A percentile compares a stretch with the other conserved stretches of the same genome.
phyloP scores from a whole-genome alignment of 2,329 filamentous ascomycete species.

The Trichoderma sp. region DNA sequence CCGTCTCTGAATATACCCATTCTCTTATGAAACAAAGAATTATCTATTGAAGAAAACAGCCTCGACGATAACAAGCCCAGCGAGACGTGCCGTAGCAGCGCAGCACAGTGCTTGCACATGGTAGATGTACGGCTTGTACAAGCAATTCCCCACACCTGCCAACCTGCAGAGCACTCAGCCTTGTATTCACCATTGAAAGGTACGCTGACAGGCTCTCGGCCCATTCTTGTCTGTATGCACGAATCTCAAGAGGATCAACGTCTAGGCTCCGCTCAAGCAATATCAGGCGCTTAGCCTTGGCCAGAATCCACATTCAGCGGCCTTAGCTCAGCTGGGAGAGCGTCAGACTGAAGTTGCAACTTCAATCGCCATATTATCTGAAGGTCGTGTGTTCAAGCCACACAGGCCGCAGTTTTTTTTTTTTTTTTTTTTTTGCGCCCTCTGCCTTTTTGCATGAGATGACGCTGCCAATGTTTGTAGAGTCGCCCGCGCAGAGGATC shows the following conservation, averaged over 20 bases:
- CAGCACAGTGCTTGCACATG: no score
- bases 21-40: neutral
- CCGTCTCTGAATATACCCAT: slow-evolving; percentile 11
- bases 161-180: no score
- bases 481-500: neutral
- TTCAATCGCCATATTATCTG: slow-evolving; percentile 34
- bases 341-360: slow-evolving; percentile 35
- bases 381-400: slow-evolving; percentile 38
- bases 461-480: neutral
- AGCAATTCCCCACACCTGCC: no score
- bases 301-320: slow-evolving; percentile 26
- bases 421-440: slow-evolving; percentile 20
- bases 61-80: no score
- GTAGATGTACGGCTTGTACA: no score
- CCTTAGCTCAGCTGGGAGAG: slow-evolving; percentile 36
- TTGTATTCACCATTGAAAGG: neutral
- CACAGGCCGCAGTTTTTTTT: slow-evolving; percentile 33
- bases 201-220: neutral
- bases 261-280: neutral
- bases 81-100: no score
- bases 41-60: neutral
- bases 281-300: neutral
- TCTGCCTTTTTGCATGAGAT: neutral
- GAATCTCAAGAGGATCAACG: neutral
- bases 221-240: slow-evolving; percentile 1